A percentile compares a stretch with the other conserved stretches of the same genome.
phyloP scores from a whole-genome alignment of 345 rosid genomes.

The Brassica nigra region DNA sequence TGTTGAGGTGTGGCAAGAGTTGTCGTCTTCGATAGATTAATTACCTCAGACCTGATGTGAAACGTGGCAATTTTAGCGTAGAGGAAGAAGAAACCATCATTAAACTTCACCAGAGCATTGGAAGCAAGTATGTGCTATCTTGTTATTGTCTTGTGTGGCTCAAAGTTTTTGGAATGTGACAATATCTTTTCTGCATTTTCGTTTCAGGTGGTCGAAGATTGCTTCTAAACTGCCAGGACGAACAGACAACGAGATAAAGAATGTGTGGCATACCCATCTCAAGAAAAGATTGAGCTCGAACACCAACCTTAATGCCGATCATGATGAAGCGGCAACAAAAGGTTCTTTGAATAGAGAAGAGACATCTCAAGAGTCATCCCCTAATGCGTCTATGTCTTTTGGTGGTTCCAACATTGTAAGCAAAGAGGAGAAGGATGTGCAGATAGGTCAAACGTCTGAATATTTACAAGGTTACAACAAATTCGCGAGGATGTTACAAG shows the following conservation, averaged over 20 bases:
- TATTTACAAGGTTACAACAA: constrained; percentile 24
- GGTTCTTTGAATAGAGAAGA: constrained; percentile 25
- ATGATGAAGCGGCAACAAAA: constrained; percentile 36
- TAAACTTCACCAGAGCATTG: constrained; percentile 40
- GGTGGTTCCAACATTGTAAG: constrained; percentile 39
- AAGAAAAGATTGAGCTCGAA: constrained; percentile 46
- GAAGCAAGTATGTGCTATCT: constrained; percentile 32
- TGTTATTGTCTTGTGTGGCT: constrained; percentile 11
- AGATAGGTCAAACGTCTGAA: constrained; percentile 16
- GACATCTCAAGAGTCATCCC: constrained; percentile 40
- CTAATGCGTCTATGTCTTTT: constrained; percentile 48
- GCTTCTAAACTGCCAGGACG: constrained; percentile 52
- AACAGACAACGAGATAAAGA: constrained; percentile 62
- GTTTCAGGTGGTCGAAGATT: constrained; percentile 56
- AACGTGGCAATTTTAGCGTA: constrained; percentile 41
- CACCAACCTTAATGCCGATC: constrained; percentile 7
- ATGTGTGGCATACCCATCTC: constrained; percentile 58
- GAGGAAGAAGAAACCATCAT: constrained; percentile 45
- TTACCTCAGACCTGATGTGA: constrained; percentile 44
- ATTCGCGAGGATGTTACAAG: constrained; percentile 38
- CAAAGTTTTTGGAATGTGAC: constrained; percentile 12
- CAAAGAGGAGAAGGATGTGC: constrained; percentile 22
- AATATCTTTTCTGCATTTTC: not conserved
- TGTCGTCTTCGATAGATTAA: constrained; percentile 45
- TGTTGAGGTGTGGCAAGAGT: constrained; percentile 46